These are phyloP conservation scores for Fusarium austroafricanum DNA, from an alignment of 2,329 filamentous ascomycete genomes.

Conservation along the genomic window DNA sequence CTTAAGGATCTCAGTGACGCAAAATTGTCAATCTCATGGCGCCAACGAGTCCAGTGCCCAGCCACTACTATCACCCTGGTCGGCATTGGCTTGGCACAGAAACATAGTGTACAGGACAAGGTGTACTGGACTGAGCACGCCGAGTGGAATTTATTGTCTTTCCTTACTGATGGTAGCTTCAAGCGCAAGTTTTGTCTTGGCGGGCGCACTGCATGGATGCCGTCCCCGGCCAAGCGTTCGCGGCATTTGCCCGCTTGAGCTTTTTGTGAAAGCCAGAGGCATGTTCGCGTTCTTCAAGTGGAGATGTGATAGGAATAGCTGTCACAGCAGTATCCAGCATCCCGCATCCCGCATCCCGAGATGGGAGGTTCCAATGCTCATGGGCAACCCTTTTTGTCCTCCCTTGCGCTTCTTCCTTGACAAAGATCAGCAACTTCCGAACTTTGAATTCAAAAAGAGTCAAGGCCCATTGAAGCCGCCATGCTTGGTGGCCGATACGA, in stretches of 20 bases:
- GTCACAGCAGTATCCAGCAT: slow-evolving; percentile 24
- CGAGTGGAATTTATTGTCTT: slow-evolving; percentile 27
- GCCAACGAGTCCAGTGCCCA: slow-evolving; percentile 1
- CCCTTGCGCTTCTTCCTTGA: slow-evolving; percentile 34
- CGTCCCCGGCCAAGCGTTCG: slow-evolving; percentile 24
- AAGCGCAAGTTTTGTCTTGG: slow-evolving; percentile 16
- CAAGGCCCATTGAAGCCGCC: slow-evolving; percentile 29
- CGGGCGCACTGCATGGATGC: not conserved
- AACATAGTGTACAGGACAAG: not conserved
- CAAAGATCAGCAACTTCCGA: slow-evolving; percentile 34
- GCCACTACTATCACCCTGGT: slow-evolving; percentile 10
- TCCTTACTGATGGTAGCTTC: slow-evolving; percentile 5
- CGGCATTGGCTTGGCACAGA: slow-evolving; percentile 13
- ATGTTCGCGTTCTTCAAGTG: slow-evolving; percentile 15
- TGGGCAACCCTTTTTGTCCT: slow-evolving; percentile 25
- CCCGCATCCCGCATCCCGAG: slow-evolving; percentile 20
- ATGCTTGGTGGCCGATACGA: slow-evolving; percentile 36
- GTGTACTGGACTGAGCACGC: slow-evolving; percentile 18
- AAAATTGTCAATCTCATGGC: slow-evolving; percentile 10
- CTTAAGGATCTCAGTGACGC: slow-evolving; percentile 15
- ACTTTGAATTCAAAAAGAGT: slow-evolving; percentile 36
- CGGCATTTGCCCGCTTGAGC: slow-evolving; percentile 34
- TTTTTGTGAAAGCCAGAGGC: slow-evolving; percentile 21
- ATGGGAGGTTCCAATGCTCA: slow-evolving; percentile 20
- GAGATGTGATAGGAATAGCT: slow-evolving; percentile 14